Conservation (phyloP, 176 grass and related monocot genomes). For the Juncus effusus region DNA sequence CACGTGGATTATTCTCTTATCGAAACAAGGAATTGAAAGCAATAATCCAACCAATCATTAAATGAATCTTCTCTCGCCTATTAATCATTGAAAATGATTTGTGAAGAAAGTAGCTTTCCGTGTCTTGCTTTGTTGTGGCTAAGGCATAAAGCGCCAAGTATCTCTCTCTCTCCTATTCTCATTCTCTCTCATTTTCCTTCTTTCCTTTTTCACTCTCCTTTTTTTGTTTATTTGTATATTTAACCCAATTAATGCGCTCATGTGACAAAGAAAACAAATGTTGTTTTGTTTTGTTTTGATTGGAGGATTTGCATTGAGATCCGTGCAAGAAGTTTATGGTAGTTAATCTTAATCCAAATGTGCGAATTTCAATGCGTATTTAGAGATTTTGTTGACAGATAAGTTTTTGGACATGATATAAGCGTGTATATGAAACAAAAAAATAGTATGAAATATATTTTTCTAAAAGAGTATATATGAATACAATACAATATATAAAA, state of each 20-base stretch:
- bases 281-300: conserved; percentile 8
- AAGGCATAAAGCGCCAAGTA: conserved; percentile 40
- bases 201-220: conserved; percentile 30
- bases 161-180: conserved; percentile 44
- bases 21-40: conserved; percentile 48
- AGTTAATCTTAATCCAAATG: not conserved
- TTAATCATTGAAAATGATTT: conserved; percentile 34
- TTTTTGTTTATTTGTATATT: conserved; percentile 21
- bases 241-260: conserved; percentile 40
- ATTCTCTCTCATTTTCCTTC: conserved; percentile 38
- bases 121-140: conserved; percentile 48
- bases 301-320: conserved; percentile 7
- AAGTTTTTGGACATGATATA: no score
- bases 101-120: conserved; percentile 36
- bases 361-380: conserved; percentile 5
- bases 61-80: conserved; percentile 61
- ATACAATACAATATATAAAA: no score
- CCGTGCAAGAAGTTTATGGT: conserved; percentile 14
- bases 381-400: not conserved
- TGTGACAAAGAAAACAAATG: conserved; percentile 24
- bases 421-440: no score
- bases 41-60: conserved; percentile 77
- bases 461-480: no score
- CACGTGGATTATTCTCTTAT: conserved; percentile 57
- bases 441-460: no score